Base-by-base conservation (phyloP, 768 basidiomycete genomes). In the Lactifluus rugatus region DNA sequence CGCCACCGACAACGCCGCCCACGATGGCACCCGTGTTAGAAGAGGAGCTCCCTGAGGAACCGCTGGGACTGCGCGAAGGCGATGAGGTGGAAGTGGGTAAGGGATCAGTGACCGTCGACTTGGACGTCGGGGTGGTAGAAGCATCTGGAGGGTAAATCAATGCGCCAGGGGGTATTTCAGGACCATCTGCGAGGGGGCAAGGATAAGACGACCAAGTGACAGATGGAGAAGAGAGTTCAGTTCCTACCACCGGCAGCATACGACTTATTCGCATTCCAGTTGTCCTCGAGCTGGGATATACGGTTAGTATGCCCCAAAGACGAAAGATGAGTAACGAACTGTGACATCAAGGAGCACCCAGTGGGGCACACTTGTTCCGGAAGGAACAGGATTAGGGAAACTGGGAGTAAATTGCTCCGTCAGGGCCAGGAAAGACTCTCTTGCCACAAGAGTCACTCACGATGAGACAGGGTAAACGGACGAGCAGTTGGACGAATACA, bases 291-390 rank as follows among this genome's bases (percentile, higher is more conserved):
- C 58, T 54, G 34, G 8, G 14, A 25, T 32, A 14, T 16, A 17
- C 17, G 9, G 41, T 50, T 17, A 34, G 10, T n/a, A 19, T 7
- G 17, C 5, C n/a, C 8, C 11, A 25, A 21, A 26, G 2, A 50
- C 17, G 5, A 25, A 34, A 56, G 21, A 31, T 7, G 3, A 31
- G 21, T 19, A 32, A 49, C 58, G 23, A 28, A 60, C 58, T 21
- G 48, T 54, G 26, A 46, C 5, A 4, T 60, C 48, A 3, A 54
- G 6, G 42, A 54, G 58, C 23, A 53, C 41, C 53, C 58, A 60
- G 7, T 31, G n/a, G 2, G 42, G 48, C 11, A 60, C 58, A 7
- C 36, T 23, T 19, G 53, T 60, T 45, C 54, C 58, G 2, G 26
- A 17, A 19, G 58, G 58, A 13, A 60, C 34, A 11, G 54, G 34